Evolutionary conservation across 495 filamentous ascomycete genomes (phyloP).

Genomic region (Cairneyella variabilis): DNA sequence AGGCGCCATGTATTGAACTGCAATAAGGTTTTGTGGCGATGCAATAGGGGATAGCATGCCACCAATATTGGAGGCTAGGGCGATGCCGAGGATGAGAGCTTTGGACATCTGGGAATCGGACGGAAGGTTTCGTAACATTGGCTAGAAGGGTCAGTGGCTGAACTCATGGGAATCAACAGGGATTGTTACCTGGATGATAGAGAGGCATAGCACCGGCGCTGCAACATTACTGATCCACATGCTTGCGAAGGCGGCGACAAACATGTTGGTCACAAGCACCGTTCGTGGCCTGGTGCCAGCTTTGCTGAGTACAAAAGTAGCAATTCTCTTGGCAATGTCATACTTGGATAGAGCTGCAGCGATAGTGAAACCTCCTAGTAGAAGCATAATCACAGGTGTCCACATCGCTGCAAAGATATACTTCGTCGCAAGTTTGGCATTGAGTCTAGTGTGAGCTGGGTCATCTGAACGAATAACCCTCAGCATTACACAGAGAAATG

Average conservation of each 20-base stretch:
- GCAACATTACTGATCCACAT: conserved; percentile 99
- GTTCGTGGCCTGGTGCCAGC: conserved; percentile 84
- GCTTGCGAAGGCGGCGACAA: conserved; percentile 92
- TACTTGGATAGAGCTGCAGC: conserved; percentile 95
- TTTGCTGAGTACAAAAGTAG: conserved; percentile 94
- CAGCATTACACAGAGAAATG: conserved; percentile 87
- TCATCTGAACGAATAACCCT: conserved; percentile 75
- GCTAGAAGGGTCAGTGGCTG: conserved; percentile 40
- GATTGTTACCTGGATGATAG: conserved; percentile 73
- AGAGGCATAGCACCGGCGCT: conserved; percentile 96
- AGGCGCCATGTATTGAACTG: conserved; percentile 89
- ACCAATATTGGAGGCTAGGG: conserved; percentile 90
- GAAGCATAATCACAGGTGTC: conserved; percentile 98
- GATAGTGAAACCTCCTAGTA: conserved; percentile 94
- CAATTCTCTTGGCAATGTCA: conserved; percentile 94
- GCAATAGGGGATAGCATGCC: conserved; percentile 96
- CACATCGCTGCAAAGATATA: conserved; percentile 95
- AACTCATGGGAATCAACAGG: background rate
- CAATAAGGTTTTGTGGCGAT: conserved; percentile 95
- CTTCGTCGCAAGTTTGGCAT: conserved; percentile 67
- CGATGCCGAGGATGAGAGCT: conserved; percentile 93
- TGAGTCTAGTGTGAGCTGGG: conserved; percentile 64
- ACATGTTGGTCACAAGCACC: conserved; percentile 94
- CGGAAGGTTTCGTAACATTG: conserved; percentile 88
- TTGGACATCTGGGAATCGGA: conserved; percentile 88